phyloP scores from a whole-genome alignment of 2,329 filamentous ascomycete species.

The Cytospora piceae region DNA sequence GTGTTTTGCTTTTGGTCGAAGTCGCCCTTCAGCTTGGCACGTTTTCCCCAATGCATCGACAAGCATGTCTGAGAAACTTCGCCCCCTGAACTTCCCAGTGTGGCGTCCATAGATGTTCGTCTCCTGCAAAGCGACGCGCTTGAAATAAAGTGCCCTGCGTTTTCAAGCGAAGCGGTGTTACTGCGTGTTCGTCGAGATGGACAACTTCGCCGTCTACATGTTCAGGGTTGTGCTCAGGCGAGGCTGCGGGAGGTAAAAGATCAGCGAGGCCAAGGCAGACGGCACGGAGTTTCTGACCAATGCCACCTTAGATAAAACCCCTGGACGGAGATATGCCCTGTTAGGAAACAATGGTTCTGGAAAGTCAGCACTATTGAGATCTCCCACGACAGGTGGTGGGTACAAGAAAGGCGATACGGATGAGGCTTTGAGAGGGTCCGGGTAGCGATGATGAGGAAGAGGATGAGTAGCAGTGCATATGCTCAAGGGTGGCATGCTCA shows the following conservation, averaged over 20 bases:
- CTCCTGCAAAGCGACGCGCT: conserved; percentile 69
- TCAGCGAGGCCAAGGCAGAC: conserved; percentile 54
- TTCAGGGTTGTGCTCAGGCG: conserved; percentile 37
- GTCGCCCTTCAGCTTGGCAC: too few relatives aligned
- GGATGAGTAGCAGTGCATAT: conserved; percentile 60
- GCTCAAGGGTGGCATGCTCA: conserved; percentile 61
- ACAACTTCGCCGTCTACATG: conserved; percentile 69
- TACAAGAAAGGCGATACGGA: conserved; percentile 71
- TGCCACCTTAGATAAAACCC: too few relatives aligned
- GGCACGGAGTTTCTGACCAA: conserved; percentile 74
- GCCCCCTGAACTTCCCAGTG: conserved; percentile 32
- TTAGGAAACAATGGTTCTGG: conserved; percentile 81
- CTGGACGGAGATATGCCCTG: conserved; percentile 74
- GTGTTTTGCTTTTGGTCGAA: too few relatives aligned
- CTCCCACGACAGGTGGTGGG: conserved; percentile 80
- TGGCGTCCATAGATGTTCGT: conserved; percentile 61
- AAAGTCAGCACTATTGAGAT: too few relatives aligned
- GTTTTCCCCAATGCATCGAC: not conserved
- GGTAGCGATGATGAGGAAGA: conserved; percentile 50
- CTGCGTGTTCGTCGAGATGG: conserved; percentile 51
- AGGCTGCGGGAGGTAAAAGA: conserved; percentile 31
- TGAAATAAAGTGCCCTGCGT: conserved; percentile 62
- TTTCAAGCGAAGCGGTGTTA: too few relatives aligned
- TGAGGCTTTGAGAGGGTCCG: conserved; percentile 51
- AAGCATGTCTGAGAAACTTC: not conserved